Evolutionary conservation across 805 yeast species (phyloP).

Genomic region (Metschnikowia noctiluminum): DNA sequence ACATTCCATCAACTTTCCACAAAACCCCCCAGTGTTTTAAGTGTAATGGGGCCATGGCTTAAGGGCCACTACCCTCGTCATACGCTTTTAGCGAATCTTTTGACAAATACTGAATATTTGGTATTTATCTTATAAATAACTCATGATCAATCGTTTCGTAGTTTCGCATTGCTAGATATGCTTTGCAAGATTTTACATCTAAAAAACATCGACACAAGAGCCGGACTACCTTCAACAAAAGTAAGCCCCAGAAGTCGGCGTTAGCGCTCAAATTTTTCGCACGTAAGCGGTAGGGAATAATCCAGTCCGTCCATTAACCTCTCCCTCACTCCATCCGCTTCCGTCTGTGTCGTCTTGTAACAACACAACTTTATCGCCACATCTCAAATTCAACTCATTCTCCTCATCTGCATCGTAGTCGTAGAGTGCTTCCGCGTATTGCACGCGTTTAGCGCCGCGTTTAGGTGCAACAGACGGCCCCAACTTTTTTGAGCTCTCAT

Average conservation of each 20-base stretch:
- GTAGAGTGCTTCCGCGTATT: conserved; percentile 66
- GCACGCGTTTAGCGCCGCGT: conserved; percentile 63
- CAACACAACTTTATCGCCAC: conserved; percentile 72
- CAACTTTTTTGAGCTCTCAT: conserved; percentile 34
- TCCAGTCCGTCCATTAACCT: conserved; percentile 61
- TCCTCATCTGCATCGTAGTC: conserved; percentile 75
- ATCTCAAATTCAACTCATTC: conserved; percentile 69
- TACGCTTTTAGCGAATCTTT: conserved; percentile 19
- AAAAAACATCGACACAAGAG: too few relatives aligned
- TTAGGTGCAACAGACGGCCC: conserved; percentile 84
- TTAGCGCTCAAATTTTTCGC: conserved; percentile 24
- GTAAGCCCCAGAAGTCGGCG: not conserved
- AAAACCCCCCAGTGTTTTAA: conserved; percentile 18
- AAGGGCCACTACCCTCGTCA: conserved; percentile 14
- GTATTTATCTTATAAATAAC: conserved; percentile 23
- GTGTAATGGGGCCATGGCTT: conserved; percentile 17
- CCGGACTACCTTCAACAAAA: not conserved
- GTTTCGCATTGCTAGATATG: not conserved
- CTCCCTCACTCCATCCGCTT: conserved; percentile 96
- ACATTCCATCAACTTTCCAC: conserved; percentile 9
- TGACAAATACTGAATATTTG: conserved; percentile 21
- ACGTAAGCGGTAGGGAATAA: conserved; percentile 80
- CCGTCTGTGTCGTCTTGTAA: conserved; percentile 56
- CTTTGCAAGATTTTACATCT: not conserved
- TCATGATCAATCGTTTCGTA: conserved; percentile 14